Percentiles rank a stretch among this genome's conserved stretches.
Conservation (phyloP, 495 filamentous ascomycete genomes). For the Aspergillus bridgeri region DNA sequence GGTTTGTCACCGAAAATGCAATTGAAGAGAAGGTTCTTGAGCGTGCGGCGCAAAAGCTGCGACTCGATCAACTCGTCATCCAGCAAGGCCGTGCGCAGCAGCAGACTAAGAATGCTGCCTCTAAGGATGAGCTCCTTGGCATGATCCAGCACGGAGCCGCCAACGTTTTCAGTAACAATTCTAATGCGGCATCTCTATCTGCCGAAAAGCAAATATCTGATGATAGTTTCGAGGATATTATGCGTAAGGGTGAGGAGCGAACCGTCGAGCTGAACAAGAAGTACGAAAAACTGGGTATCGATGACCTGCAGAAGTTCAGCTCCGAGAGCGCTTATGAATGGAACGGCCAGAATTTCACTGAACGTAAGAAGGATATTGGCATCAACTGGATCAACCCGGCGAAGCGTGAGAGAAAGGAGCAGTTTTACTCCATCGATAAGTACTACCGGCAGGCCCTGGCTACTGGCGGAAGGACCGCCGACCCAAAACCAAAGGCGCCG, state of each 20-base stretch:
- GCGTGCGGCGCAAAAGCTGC: slow-evolving; percentile 93
- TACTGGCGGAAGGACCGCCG: slow-evolving; percentile 78
- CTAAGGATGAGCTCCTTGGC: slow-evolving; percentile 90
- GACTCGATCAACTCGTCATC: slow-evolving; percentile 97
- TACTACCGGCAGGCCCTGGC: slow-evolving; percentile 92
- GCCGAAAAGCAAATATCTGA: slow-evolving; percentile 64
- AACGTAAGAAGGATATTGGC: slow-evolving; percentile 88
- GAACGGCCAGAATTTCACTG: slow-evolving; percentile 94
- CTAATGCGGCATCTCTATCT: slow-evolving; percentile 53
- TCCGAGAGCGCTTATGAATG: slow-evolving; percentile 97
- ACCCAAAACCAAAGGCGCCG: slow-evolving; percentile 92
- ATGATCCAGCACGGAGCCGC: slow-evolving; percentile 99
- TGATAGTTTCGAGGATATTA: slow-evolving; percentile 84
- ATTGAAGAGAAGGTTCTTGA: slow-evolving; percentile 99
- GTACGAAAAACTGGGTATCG: slow-evolving; percentile 97
- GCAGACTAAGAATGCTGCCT: slow-evolving; percentile 78
- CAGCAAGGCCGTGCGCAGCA: slow-evolving; percentile 97
- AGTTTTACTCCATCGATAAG: slow-evolving; percentile 97
- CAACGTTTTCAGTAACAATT: slow-evolving; percentile 74
- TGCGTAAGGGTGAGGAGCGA: slow-evolving; percentile 81
- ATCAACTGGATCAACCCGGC: slow-evolving; percentile 98
- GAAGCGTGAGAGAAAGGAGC: slow-evolving; percentile 97
- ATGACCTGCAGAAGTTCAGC: slow-evolving; percentile 96
- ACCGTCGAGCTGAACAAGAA: slow-evolving; percentile 86
- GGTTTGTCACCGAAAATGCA: slow-evolving; percentile 95